These are phyloP conservation scores for Chaetomium strumarium DNA, from an alignment of 2,329 filamentous ascomycete species.

Conservation along the genomic window DNA sequence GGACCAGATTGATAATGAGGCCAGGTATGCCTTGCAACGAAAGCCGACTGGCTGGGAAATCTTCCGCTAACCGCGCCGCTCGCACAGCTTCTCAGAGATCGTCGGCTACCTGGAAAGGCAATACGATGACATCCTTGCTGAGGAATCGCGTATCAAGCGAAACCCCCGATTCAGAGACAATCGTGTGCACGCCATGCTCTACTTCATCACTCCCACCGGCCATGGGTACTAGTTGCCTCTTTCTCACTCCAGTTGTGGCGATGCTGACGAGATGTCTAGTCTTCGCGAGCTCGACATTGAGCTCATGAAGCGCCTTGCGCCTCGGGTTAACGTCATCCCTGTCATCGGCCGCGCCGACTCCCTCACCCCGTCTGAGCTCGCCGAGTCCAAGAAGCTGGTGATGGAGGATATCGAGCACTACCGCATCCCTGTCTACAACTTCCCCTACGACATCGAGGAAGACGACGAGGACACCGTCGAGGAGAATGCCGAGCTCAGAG, in stretches of 20 bases:
- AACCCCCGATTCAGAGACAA: slow-evolving; percentile 99
- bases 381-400: slow-evolving; percentile 98
- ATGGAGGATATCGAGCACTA: slow-evolving; percentile 99
- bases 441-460: slow-evolving; percentile 99
- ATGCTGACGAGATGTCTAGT: slow-evolving; percentile 39
- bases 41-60: background rate
- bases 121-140: slow-evolving; percentile 98
- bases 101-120: slow-evolving; percentile 97
- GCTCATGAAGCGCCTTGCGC: slow-evolving; percentile 98
- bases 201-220: slow-evolving; percentile 98
- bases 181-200: slow-evolving; percentile 94
- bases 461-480: slow-evolving; percentile 99
- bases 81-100: slow-evolving; percentile 83
- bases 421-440: slow-evolving; percentile 99
- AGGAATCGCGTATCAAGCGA: slow-evolving; percentile 99
- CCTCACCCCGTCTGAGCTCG: slow-evolving; percentile 89
- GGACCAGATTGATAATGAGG: slow-evolving; percentile 98
- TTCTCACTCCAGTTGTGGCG: slow-evolving; percentile 15
- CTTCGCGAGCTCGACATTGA: slow-evolving; percentile 98
- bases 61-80: slow-evolving; percentile 5
- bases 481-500: slow-evolving; percentile 95
- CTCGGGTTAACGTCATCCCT: slow-evolving; percentile 96
- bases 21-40: slow-evolving; percentile 57
- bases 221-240: slow-evolving; percentile 63
- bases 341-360: slow-evolving; percentile 98